phyloP scores from a whole-genome alignment of 2,329 filamentous ascomycete species.

The Fusarium incarnatum region DNA sequence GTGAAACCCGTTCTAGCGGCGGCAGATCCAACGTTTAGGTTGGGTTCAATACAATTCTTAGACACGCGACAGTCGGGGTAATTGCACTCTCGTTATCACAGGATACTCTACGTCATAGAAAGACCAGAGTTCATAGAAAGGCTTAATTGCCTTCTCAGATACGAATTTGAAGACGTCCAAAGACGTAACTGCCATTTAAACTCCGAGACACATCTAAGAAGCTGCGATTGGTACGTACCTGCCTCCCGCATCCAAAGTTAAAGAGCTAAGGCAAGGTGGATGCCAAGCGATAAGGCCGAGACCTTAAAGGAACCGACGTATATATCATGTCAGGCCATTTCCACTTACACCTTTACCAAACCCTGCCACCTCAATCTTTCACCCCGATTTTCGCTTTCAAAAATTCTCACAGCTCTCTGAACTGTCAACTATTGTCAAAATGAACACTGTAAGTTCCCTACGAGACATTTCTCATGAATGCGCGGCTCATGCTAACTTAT shows the following conservation, averaged over 20 bases:
- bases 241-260: neutral
- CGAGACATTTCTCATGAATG: neutral
- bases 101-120: neutral
- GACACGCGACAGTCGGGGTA: neutral
- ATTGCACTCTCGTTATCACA: neutral
- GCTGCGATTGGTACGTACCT: slow-evolving; percentile 36
- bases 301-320: slow-evolving; percentile 34
- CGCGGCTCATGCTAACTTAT: slow-evolving; percentile 39
- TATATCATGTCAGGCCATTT: slow-evolving; percentile 47
- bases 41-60: neutral
- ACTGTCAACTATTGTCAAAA: slow-evolving; percentile 47
- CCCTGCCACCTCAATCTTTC: slow-evolving; percentile 38
- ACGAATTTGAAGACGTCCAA: neutral
- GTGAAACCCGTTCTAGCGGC: slow-evolving; percentile 7
- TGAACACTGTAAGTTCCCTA: slow-evolving; percentile 65
- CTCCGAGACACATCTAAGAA: neutral
- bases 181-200: neutral
- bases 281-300: slow-evolving; percentile 41
- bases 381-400: slow-evolving; percentile 25
- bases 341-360: slow-evolving; percentile 46
- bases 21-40: neutral
- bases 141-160: neutral
- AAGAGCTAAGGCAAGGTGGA: slow-evolving; percentile 16
- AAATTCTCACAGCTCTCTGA: slow-evolving; percentile 9
- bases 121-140: neutral